phyloP scores from a whole-genome alignment of 2,329 filamentous ascomycete genomes.

The Botrytis sinoallii region DNA sequence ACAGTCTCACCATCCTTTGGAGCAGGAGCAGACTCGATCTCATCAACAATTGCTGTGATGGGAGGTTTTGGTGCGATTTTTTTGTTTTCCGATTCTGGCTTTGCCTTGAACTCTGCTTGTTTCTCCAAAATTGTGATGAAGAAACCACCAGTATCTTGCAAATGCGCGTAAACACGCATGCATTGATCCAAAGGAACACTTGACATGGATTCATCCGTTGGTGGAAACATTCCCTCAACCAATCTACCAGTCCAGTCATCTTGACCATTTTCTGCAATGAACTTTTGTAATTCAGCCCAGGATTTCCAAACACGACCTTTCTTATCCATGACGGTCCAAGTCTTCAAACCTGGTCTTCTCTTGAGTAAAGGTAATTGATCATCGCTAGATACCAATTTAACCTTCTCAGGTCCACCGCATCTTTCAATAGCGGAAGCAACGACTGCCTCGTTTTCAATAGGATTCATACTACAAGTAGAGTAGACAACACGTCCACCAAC shows the following conservation, averaged over 20 bases:
- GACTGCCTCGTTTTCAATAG: constrained; percentile 93
- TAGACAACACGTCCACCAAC: constrained; percentile 93
- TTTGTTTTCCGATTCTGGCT: constrained; percentile 61
- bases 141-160: constrained; percentile 95
- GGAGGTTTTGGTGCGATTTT: constrained; percentile 44
- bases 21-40: constrained; percentile 38
- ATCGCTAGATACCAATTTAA: constrained; percentile 81
- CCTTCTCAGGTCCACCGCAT: constrained; percentile 78
- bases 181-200: constrained; percentile 80
- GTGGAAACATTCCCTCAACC: constrained; percentile 79
- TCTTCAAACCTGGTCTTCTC: constrained; percentile 70
- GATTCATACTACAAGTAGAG: constrained; percentile 98
- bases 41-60: constrained; percentile 42
- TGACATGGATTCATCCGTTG: constrained; percentile 52
- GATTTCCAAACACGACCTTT: constrained; percentile 72
- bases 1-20: constrained; percentile 35
- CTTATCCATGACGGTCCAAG: constrained; percentile 93
- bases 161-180: constrained; percentile 90
- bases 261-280: constrained; percentile 57
- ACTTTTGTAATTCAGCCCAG: constrained; percentile 77
- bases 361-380: constrained; percentile 73
- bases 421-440: constrained; percentile 83
- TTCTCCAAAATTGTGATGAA: constrained; percentile 97
- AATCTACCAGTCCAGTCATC: constrained; percentile 64
- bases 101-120: constrained; percentile 77